Percentiles rank a stretch among this genome's conserved stretches.
Conservation (phyloP, 257 asterid species). For the Nicotiana tabacum region DNA sequence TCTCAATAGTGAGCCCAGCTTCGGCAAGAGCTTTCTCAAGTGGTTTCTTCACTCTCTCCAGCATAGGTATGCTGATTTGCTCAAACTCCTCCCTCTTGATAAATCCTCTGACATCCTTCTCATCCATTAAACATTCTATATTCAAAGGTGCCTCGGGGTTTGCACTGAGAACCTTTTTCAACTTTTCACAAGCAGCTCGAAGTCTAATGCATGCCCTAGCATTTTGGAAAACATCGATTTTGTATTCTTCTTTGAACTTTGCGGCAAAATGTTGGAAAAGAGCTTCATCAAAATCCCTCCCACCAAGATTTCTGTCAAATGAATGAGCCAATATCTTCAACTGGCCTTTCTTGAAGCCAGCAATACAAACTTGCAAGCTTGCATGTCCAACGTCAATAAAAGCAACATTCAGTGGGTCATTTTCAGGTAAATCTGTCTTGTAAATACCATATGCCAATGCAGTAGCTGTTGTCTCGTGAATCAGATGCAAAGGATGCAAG, state of each 20-base stretch:
- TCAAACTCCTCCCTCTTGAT: conserved; percentile 62
- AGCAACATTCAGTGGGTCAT: conserved; percentile 69
- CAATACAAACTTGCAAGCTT: conserved; percentile 91
- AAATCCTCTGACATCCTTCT: conserved; percentile 13
- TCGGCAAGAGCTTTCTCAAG: conserved; percentile 86
- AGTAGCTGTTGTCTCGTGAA: conserved; percentile 99
- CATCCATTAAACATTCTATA: conserved; percentile 15
- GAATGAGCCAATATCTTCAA: conserved; percentile 85
- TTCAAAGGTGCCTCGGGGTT: conserved; percentile 15
- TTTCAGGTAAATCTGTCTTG: conserved; percentile 89
- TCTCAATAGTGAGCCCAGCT: conserved; percentile 60
- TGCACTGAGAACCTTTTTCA: conserved; percentile 14
- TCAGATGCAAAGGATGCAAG: conserved; percentile 78
- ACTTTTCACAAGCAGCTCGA: conserved; percentile 17
- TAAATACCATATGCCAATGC: conserved; percentile 94
- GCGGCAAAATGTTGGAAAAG: conserved; percentile 86
- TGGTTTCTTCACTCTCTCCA: conserved; percentile 91
- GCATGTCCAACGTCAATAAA: conserved; percentile 88
- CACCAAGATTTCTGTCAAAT: conserved; percentile 84
- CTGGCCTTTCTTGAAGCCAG: conserved; percentile 93
- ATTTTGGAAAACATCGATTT: conserved; percentile 84
- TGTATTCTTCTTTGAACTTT: conserved; percentile 84
- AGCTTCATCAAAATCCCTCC: conserved; percentile 92
- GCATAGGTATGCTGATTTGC: conserved; percentile 67
- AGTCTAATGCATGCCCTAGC: conserved; percentile 63